These are phyloP conservation scores for Euphorbia lathyris DNA, from an alignment of 345 rosid species.

Conservation along the genomic window DNA sequence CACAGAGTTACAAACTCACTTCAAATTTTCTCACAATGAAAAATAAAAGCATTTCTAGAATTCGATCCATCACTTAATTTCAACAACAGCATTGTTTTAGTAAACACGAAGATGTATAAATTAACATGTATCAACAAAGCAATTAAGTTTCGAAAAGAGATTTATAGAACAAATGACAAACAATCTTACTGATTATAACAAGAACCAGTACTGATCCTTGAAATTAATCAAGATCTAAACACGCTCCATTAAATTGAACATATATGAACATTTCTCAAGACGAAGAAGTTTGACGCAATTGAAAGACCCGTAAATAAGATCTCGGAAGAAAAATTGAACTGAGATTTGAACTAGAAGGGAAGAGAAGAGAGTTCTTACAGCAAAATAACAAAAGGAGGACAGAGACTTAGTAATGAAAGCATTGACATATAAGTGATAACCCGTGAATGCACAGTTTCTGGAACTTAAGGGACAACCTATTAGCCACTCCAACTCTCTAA, in stretches of 20 bases:
- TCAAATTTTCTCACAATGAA: not conserved
- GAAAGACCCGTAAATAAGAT: too few species aligned
- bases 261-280: too few species aligned
- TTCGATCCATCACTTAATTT: not conserved
- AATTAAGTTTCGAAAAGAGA: not conserved
- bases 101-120: not conserved
- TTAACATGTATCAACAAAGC: not conserved
- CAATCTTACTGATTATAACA: not conserved
- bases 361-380: conserved; percentile 54
- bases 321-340: too few species aligned
- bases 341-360: not conserved
- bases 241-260: not conserved
- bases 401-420: conserved; percentile 72
- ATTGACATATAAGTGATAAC: conserved; percentile 70
- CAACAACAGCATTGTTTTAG: not conserved
- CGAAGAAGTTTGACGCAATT: too few species aligned
- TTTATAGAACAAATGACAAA: not conserved
- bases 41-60: not conserved
- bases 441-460: conserved; percentile 77
- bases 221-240: not conserved
- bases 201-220: not conserved
- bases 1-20: too few species aligned
- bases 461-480: too few species aligned
- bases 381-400: conserved; percentile 91
- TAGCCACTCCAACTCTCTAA: too few species aligned